phyloP scores from a whole-genome alignment of 768 basidiomycete species.

The Leccinum barrowsii region DNA sequence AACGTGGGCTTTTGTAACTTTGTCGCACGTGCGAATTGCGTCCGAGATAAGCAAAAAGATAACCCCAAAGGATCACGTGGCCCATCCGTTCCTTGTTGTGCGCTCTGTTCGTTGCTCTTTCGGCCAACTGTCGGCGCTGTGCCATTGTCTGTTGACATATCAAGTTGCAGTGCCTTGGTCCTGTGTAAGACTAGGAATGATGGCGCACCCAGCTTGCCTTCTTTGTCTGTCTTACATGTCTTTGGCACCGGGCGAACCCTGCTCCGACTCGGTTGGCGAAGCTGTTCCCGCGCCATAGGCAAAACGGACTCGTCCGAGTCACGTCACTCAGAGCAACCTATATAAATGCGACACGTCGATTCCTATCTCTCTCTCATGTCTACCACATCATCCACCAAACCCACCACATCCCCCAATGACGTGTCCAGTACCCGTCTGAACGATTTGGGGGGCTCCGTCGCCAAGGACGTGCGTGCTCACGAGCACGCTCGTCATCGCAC shows the following conservation, averaged over 20 bases:
- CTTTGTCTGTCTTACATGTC: constrained; percentile 7
- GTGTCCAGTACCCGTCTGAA: constrained; percentile 12
- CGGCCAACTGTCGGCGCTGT: constrained; percentile 1
- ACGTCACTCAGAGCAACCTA: constrained; percentile 26
- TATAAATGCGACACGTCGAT: constrained; percentile 25
- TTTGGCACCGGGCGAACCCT: background rate
- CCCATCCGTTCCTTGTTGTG: constrained; percentile 4
- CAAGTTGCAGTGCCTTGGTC: constrained; percentile 24
- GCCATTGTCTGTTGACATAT: constrained; percentile 1
- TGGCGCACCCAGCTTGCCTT: constrained; percentile 1
- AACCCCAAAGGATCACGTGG: constrained; percentile 18
- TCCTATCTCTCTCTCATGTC: constrained; percentile 24
- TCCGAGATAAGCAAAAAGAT: constrained; percentile 18
- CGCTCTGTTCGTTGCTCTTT: background rate
- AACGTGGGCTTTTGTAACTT: constrained; percentile 4
- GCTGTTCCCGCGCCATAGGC: constrained; percentile 22
- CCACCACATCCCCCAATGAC: constrained; percentile 22
- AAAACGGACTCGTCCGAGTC: constrained; percentile 7
- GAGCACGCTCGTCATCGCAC: constrained; percentile 33
- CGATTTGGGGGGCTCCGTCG: constrained; percentile 5
- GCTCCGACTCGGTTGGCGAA: constrained; percentile 17
- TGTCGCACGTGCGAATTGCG: constrained; percentile 8
- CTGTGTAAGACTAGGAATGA: constrained; percentile 19
- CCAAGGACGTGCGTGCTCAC: constrained; percentile 31
- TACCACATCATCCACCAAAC: constrained; percentile 24